phyloP scores from a whole-genome alignment of 169 alveolate genomes.

The Plasmodium blacklocki region DNA sequence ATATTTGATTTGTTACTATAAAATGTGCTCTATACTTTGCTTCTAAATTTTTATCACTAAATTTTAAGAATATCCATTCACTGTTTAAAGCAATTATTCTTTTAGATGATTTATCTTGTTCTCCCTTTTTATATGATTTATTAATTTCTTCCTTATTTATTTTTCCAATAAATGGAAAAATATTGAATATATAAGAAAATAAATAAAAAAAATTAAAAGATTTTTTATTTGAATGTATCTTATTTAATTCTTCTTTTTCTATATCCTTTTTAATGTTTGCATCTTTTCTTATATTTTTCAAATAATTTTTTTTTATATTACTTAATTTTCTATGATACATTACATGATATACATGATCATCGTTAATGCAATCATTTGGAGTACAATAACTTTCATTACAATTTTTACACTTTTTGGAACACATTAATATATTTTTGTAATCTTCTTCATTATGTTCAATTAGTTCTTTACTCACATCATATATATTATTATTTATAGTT shows the following conservation, averaged over 20 bases:
- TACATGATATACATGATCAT: slow-evolving; percentile 68
- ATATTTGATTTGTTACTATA: slow-evolving; percentile 89
- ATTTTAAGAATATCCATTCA: slow-evolving; percentile 86
- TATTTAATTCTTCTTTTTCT: background rate
- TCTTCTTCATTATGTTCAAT: slow-evolving; percentile 35
- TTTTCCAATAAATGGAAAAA: slow-evolving; percentile 6
- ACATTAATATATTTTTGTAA: slow-evolving; percentile 31
- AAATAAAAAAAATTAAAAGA: background rate
- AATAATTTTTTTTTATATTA: slow-evolving; percentile 51
- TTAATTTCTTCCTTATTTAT: background rate
- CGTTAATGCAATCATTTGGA: slow-evolving; percentile 38
- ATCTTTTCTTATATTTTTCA: slow-evolving; percentile 42
- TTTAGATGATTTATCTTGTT: slow-evolving; percentile 18
- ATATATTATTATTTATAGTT: slow-evolving; percentile 8
- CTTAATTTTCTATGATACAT: slow-evolving; percentile 46
- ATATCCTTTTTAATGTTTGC: slow-evolving; percentile 8
- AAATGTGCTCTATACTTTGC: slow-evolving; percentile 88
- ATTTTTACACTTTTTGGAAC: slow-evolving; percentile 19
- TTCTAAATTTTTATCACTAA: slow-evolving; percentile 89
- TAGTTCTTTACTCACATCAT: slow-evolving; percentile 14
- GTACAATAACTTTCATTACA: slow-evolving; percentile 51
- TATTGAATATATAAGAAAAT: slow-evolving; percentile 10
- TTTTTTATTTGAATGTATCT: background rate
- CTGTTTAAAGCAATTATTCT: slow-evolving; percentile 27
- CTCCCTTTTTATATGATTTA: background rate